phyloP scores from a whole-genome alignment of 2,329 filamentous ascomycete genomes.

The Talaromyces sp. region DNA sequence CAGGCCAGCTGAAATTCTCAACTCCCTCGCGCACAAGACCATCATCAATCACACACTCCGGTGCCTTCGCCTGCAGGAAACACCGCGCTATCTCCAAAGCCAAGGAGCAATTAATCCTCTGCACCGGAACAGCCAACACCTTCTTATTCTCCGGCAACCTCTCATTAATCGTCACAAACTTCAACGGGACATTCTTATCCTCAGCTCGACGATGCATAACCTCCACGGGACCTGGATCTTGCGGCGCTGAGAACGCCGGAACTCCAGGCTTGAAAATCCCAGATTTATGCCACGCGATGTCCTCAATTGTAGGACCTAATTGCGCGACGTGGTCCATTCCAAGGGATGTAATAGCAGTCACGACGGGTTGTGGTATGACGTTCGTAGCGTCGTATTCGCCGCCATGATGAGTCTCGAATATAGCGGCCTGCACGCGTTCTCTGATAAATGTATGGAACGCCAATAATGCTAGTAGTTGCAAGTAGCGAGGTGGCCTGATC shows the following conservation, averaged over 20 bases:
- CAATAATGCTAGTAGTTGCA: conserved; percentile 60
- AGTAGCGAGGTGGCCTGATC: conserved; percentile 26
- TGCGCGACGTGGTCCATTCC: conserved; percentile 67
- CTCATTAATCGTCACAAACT: conserved; percentile 16
- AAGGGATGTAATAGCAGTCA: conserved; percentile 62
- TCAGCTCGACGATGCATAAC: conserved; percentile 30
- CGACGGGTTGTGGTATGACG: conserved; percentile 55
- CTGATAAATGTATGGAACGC: conserved; percentile 64
- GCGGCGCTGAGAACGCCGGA: conserved; percentile 59
- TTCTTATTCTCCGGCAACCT: conserved; percentile 22
- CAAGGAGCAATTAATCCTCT: conserved; percentile 36
- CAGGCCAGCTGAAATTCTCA: conserved; percentile 32
- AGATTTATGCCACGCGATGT: conserved; percentile 62
- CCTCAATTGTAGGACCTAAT: conserved; percentile 61
- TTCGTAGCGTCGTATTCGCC: conserved; percentile 65
- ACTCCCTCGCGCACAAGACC: conserved; percentile 30
- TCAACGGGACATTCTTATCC: conserved; percentile 4
- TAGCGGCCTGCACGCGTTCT: conserved; percentile 61
- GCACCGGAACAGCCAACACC: conserved; percentile 29
- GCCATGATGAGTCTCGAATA: conserved; percentile 67
- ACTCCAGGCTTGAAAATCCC: conserved; percentile 65
- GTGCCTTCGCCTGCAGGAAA: conserved; percentile 28
- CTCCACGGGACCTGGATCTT: conserved; percentile 31
- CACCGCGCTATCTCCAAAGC: conserved; percentile 28
- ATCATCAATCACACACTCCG: conserved; percentile 20